Percentiles rank a stretch among this genome's conserved stretches.
phyloP scores from a whole-genome alignment of 2,329 filamentous ascomycete species.

The Pseudogymnoascus sp. region DNA sequence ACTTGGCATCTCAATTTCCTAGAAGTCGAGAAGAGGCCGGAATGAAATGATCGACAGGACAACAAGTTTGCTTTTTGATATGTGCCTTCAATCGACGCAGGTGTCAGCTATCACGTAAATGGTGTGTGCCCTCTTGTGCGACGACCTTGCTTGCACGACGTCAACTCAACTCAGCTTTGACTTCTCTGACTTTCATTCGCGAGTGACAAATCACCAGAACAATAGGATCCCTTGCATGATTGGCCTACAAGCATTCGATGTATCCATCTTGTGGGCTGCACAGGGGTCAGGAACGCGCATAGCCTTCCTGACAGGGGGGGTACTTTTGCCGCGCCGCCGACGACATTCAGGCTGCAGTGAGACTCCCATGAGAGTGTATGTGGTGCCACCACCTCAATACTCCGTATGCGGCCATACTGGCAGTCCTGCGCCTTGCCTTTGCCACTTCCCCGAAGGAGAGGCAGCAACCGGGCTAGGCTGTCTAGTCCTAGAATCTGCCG shows the following conservation, averaged over 20 bases:
- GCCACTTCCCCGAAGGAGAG: constrained; percentile 1
- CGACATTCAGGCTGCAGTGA: constrained; percentile 4
- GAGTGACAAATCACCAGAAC: not conserved
- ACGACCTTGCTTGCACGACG: not conserved
- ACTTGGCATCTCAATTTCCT: constrained; percentile 5
- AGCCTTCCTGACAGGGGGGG: constrained; percentile 1
- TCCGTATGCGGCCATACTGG: not conserved
- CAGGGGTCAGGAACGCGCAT: not conserved
- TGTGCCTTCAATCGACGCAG: not conserved
- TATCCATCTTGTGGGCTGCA: constrained; percentile 5
- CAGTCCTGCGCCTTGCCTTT: not conserved
- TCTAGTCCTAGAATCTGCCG: not conserved
- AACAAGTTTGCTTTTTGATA: not conserved
- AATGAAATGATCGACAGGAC: not conserved
- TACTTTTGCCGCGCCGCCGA: constrained; percentile 7
- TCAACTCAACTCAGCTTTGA: not conserved
- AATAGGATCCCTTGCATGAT: not conserved
- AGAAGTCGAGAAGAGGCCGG: not conserved
- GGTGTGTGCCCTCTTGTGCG: not conserved
- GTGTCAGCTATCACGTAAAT: not conserved
- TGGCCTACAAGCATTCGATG: not conserved
- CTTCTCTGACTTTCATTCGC: not conserved
- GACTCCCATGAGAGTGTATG: not conserved
- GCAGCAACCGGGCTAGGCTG: not conserved
- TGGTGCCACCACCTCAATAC: not conserved